phyloP scores from a whole-genome alignment of 371 early-diverging fungal genomes.

The Mucor indicus region DNA sequence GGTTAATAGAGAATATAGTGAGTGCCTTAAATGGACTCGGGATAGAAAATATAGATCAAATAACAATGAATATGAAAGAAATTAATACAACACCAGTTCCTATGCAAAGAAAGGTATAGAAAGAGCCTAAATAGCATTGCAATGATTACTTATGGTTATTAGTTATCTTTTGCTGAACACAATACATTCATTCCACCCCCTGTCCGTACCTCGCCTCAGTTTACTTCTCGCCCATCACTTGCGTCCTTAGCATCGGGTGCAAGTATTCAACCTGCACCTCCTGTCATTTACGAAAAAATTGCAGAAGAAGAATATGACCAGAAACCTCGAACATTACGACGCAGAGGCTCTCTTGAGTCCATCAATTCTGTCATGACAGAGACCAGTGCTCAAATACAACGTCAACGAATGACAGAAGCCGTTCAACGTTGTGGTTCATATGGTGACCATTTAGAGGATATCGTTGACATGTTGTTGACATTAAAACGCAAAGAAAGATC shows the following conservation, averaged over 20 bases:
- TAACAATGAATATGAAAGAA: slow-evolving; percentile 28
- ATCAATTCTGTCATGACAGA: slow-evolving; percentile 37
- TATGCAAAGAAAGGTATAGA: slow-evolving; percentile 30
- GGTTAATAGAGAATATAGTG: background rate
- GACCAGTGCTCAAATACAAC: slow-evolving; percentile 26
- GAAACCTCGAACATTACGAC: slow-evolving; percentile 15
- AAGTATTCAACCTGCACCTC: slow-evolving; percentile 25
- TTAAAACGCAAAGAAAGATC: slow-evolving; percentile 41
- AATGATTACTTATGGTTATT: background rate
- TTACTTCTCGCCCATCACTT: slow-evolving; percentile 34
- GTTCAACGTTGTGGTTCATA: slow-evolving; percentile 23
- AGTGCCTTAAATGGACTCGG: slow-evolving; percentile 24
- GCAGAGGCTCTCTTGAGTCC: slow-evolving; percentile 33
- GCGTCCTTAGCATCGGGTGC: slow-evolving; percentile 38
- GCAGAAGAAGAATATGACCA: background rate
- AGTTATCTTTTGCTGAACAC: slow-evolving; percentile 5
- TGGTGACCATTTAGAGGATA: slow-evolving; percentile 17
- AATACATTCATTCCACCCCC: slow-evolving; percentile 8
- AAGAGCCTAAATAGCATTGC: too few species aligned
- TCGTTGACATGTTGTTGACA: slow-evolving; percentile 44
- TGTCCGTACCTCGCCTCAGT: slow-evolving; percentile 25
- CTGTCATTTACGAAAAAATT: background rate
- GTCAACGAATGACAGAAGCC: slow-evolving; percentile 37
- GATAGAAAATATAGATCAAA: slow-evolving; percentile 37
- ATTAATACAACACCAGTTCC: slow-evolving; percentile 11